These are phyloP conservation scores for Cryptosporidium andersoni DNA, from an alignment of 169 alveolate genomes.

Conservation along the genomic window DNA sequence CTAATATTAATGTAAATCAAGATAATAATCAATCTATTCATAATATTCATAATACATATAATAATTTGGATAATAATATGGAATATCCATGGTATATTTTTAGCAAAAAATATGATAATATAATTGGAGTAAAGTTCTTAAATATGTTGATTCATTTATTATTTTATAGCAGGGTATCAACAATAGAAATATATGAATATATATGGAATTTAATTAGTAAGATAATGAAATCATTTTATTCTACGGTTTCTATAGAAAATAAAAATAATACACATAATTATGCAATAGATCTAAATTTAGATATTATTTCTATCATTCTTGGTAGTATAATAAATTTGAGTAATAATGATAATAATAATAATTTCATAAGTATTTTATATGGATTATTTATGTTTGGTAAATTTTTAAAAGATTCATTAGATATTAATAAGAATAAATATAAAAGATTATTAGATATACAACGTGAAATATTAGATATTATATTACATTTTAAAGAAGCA, in stretches of 20 bases:
- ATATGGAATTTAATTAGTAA: conserved; percentile 5
- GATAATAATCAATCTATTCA: conserved; percentile 37
- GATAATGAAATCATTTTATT: not conserved
- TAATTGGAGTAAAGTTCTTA: not conserved
- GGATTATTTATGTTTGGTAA: conserved; percentile 11
- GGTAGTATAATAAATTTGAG: not conserved
- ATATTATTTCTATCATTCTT: not conserved
- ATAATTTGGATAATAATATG: conserved; percentile 17
- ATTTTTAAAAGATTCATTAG: not conserved
- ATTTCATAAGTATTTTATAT: not conserved
- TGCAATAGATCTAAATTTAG: not conserved
- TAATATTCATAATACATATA: conserved; percentile 50
- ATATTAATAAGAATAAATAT: not conserved
- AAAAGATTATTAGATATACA: not conserved
- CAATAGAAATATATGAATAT: not conserved
- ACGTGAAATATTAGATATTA: not conserved
- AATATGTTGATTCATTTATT: conserved; percentile 13
- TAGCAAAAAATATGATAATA: conserved; percentile 44
- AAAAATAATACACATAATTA: not conserved
- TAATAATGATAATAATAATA: conserved; percentile 2
- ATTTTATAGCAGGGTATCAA: conserved; percentile 13
- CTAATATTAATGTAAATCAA: conserved; percentile 49
- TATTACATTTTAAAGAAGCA: not conserved
- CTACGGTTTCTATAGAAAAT: not conserved
- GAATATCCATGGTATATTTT: conserved; percentile 30